Percentiles rank a stretch among this genome's conserved stretches.
phyloP scores from a whole-genome alignment of 805 yeast species.

The Barnettozyma wickerhamii region DNA sequence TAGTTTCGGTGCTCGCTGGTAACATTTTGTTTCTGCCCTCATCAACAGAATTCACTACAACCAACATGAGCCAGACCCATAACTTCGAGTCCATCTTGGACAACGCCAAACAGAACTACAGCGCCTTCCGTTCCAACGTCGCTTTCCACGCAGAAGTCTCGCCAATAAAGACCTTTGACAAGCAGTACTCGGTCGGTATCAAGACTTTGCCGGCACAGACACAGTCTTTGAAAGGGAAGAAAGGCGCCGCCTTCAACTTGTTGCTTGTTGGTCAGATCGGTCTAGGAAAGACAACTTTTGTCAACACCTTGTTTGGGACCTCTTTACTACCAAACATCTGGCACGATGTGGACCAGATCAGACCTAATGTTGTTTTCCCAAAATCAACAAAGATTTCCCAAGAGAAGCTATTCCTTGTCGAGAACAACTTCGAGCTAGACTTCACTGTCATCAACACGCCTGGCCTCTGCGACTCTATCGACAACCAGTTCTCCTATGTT shows the following conservation, averaged over 20 bases:
- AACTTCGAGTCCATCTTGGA: not conserved
- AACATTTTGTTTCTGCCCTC: too few species aligned
- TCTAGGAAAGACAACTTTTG: constrained; percentile 71
- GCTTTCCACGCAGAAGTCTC: not conserved
- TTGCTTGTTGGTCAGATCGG: constrained; percentile 89
- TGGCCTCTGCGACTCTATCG: constrained; percentile 68
- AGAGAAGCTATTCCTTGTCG: constrained; percentile 50
- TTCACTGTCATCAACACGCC: constrained; percentile 70
- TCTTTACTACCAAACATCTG: constrained; percentile 34
- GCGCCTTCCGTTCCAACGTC: not conserved
- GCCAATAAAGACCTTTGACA: constrained; percentile 2
- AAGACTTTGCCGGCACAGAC: constrained; percentile 27
- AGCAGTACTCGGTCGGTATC: constrained; percentile 22
- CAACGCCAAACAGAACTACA: not conserved
- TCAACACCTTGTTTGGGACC: constrained; percentile 73
- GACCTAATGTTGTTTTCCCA: constrained; percentile 35
- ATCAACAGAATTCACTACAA: too few species aligned
- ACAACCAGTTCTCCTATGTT: constrained; percentile 63
- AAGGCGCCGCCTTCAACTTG: constrained; percentile 73
- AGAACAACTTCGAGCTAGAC: constrained; percentile 52
- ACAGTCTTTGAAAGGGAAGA: constrained; percentile 32
- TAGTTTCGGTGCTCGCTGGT: too few species aligned
- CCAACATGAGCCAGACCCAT: not conserved
- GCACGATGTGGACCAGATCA: constrained; percentile 35
- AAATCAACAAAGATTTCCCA: constrained; percentile 30